These are phyloP conservation scores for Cryptosporidium baileyi DNA, from an alignment of 169 alveolate species.

Conservation along the genomic window DNA sequence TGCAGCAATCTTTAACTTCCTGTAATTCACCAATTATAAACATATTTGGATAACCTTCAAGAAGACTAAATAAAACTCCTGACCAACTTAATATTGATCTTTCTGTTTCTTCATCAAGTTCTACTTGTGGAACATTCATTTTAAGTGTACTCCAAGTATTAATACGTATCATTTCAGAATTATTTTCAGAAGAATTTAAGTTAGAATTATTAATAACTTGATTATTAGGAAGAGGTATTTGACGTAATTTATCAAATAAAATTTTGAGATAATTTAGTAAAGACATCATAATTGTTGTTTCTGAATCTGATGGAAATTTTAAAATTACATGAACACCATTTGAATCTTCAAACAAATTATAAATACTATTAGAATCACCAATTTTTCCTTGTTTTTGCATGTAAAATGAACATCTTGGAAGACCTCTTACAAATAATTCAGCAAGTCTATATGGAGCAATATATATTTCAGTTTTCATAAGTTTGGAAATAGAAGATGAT, in stretches of 20 bases:
- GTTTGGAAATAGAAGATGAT: conserved; percentile 7
- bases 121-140: conserved; percentile 60
- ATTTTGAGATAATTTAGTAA: conserved; percentile 14
- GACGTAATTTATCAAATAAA: conserved; percentile 58
- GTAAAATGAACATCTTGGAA: conserved; percentile 59
- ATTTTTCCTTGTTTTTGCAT: conserved; percentile 59
- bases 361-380: conserved; percentile 23
- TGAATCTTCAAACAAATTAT: conserved; percentile 4
- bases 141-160: conserved; percentile 65
- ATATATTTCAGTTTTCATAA: conserved; percentile 1
- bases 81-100: conserved; percentile 67
- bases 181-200: background rate
- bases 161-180: conserved; percentile 38
- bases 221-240: conserved; percentile 25
- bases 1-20: background rate
- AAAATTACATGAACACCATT: conserved; percentile 2
- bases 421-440: conserved; percentile 64
- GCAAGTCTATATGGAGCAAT: conserved; percentile 68
- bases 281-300: conserved; percentile 37
- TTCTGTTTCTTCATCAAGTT: conserved; percentile 61
- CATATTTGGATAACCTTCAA: conserved; percentile 45
- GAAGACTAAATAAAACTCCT: conserved; percentile 42
- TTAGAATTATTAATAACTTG: background rate
- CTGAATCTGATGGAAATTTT: conserved; percentile 57
- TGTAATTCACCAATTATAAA: conserved; percentile 20